phyloP scores from a whole-genome alignment of 2,329 filamentous ascomycete species.

The Fusarium sp. region DNA sequence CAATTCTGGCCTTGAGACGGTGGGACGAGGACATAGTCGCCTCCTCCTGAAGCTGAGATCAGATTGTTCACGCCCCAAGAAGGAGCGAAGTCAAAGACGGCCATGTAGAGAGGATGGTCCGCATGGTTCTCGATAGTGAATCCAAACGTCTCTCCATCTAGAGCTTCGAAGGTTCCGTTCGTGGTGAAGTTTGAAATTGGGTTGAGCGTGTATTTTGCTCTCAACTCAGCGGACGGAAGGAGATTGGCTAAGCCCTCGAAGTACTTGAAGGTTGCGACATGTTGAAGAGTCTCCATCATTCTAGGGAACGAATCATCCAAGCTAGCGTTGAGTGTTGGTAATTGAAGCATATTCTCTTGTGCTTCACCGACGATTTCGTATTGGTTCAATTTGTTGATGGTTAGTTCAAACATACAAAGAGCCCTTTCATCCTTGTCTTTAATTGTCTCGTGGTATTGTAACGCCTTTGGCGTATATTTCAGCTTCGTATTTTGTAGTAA shows the following conservation, averaged over 20 bases:
- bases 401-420: background rate
- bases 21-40: background rate
- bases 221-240: fast-evolving
- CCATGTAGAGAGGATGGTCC: background rate
- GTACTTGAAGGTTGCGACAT: background rate
- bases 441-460: fast-evolving
- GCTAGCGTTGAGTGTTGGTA: background rate
- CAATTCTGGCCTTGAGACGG: fast-evolving
- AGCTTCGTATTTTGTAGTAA: fast-evolving
- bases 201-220: fast-evolving
- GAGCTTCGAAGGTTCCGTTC: fast-evolving
- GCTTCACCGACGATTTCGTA: background rate
- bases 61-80: background rate
- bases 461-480: fast-evolving
- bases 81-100: background rate
- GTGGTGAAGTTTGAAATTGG: fast-evolving
- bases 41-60: background rate
- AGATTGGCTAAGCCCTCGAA: background rate
- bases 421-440: fast-evolving
- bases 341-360: background rate
- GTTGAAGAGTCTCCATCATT: background rate
- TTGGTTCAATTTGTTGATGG: fast-evolving
- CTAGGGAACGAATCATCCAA: fast-evolving
- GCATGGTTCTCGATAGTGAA: background rate
- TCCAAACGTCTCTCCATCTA: fast-evolving